Evolutionary conservation across 441 rosid genomes (phyloP), one percentile per base, ranked within the genome.

Genomic region (Pelargonium myrrhifolium): DNA sequence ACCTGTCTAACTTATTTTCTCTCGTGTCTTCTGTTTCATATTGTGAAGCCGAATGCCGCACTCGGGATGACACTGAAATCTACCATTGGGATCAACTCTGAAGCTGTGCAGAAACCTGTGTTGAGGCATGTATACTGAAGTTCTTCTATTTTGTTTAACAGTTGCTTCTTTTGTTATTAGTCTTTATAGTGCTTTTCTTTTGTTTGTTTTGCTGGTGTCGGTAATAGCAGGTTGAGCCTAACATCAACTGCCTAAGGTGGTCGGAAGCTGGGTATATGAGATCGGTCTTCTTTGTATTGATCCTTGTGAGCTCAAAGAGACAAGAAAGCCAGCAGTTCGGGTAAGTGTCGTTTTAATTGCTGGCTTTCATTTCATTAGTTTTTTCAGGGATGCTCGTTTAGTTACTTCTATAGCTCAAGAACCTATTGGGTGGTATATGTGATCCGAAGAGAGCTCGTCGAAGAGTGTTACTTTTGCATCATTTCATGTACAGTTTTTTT

Each of bases 251-350:
- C 82, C 0, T 79, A 77, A 77, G 62, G n/a, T 10, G 11, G 51
- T 64, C 17, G 2, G 69, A 59, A 61, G 20, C 3, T 45, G 24
- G 39, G 31, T 15, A 24, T 22, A 37, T 12, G 18, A 62, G 17
- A 35, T 2, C 51, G 4, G 39, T 1, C 39, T 35, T 35, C 39
- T 35, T 6, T 31, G 15, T 45, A 56, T 9, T 55, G 31, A 42
- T 55, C 53, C 55, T 0, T 63, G 42, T 56, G 49, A 4, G 51
- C 28, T 17, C 56, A 28, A 62, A 31, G 62, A 72, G 67, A 64
- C 61, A 47, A 49, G 77, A 76, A 79, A 82, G 86, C 85, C 90
- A 80, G 88, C 83, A 76, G 74, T 77, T 68, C 71, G 35, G 85
- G 86, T 82, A 81, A 81, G 86, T 82, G 64, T 66, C 60, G 26